phyloP scores from a whole-genome alignment of 352 stramenopile genomes.

The Aphanomyces cochlioides region DNA sequence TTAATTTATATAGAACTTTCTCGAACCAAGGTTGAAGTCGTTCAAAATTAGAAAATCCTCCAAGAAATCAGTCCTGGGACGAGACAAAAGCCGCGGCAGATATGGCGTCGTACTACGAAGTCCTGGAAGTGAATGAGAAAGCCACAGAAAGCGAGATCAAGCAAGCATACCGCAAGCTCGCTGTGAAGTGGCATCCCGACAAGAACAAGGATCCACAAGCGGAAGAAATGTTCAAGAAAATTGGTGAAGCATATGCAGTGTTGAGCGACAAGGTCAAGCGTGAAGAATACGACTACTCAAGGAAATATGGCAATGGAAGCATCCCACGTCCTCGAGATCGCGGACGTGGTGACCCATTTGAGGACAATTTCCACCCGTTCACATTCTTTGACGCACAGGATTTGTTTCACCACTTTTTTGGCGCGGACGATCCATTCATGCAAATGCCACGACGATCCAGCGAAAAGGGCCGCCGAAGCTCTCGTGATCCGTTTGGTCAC shows the following conservation, averaged over 20 bases:
- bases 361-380: neutral
- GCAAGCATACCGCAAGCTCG: slow-evolving; percentile 79
- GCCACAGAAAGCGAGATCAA: slow-evolving; percentile 83
- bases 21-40: slow-evolving; percentile 22
- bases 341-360: neutral
- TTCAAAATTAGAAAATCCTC: slow-evolving; percentile 13
- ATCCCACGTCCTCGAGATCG: neutral
- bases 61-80: neutral
- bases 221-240: slow-evolving; percentile 87
- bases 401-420: slow-evolving; percentile 34
- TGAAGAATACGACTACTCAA: slow-evolving; percentile 44
- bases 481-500: slow-evolving; percentile 33
- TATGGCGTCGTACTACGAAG: slow-evolving; percentile 53
- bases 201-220: slow-evolving; percentile 85
- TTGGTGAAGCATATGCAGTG: slow-evolving; percentile 87
- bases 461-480: slow-evolving; percentile 25
- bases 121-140: slow-evolving; percentile 80
- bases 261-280: slow-evolving; percentile 72
- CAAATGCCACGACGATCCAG: slow-evolving; percentile 31
- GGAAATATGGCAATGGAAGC: slow-evolving; percentile 29
- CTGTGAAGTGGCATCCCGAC: slow-evolving; percentile 91
- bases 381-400: slow-evolving; percentile 13
- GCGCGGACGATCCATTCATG: slow-evolving; percentile 24
- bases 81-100: neutral
- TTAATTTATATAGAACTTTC: slow-evolving; percentile 29